Evolutionary conservation across 306 rosid species (phyloP).

Genomic region (Sphenostylis stenocarpa): DNA sequence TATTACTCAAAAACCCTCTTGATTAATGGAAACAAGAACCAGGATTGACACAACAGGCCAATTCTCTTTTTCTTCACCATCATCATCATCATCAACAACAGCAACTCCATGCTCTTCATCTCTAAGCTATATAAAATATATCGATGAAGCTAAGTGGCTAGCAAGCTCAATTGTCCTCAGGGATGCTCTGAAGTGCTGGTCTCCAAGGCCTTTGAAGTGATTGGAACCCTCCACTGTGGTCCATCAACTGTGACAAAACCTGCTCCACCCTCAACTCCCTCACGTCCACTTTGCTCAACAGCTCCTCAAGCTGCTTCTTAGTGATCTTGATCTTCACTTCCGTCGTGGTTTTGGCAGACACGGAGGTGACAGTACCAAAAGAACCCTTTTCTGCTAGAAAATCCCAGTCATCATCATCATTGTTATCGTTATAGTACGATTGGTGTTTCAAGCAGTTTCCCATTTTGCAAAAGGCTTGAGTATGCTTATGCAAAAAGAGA

Average conservation of each 20-base stretch:
- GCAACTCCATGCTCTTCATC: too few species aligned
- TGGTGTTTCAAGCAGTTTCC: slow-evolving; percentile 75
- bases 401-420: slow-evolving; percentile 45
- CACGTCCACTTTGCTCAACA: slow-evolving; percentile 52
- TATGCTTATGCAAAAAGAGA: background rate
- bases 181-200: slow-evolving; percentile 83
- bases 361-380: background rate
- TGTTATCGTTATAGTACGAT: slow-evolving; percentile 40
- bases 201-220: slow-evolving; percentile 65
- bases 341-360: background rate
- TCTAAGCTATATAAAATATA: background rate
- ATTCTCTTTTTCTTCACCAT: slow-evolving; percentile 19
- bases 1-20: background rate
- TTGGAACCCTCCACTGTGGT: slow-evolving; percentile 34
- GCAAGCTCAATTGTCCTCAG: slow-evolving; percentile 42
- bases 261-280: slow-evolving; percentile 63
- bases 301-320: slow-evolving; percentile 70
- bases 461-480: slow-evolving; percentile 37
- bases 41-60: slow-evolving; percentile 40
- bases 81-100: background rate
- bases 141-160: background rate
- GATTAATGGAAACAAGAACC: slow-evolving; percentile 2
- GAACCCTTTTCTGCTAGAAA: background rate
- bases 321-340: slow-evolving; percentile 87
- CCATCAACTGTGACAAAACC: slow-evolving; percentile 59